Conservation (phyloP, 768 basidiomycete genomes). For the Russula foetens region DNA sequence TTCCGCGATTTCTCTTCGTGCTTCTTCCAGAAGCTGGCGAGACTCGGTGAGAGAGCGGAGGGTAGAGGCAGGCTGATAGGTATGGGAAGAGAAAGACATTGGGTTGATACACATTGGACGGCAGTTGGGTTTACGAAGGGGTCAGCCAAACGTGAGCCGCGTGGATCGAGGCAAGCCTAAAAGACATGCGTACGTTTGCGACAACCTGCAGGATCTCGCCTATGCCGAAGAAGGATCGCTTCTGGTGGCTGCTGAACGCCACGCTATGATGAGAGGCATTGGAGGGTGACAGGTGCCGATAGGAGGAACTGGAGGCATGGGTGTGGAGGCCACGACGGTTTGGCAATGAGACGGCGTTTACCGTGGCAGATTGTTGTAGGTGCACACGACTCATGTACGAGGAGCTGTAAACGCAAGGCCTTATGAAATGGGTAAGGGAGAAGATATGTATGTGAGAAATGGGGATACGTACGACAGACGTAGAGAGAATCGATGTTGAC, state of each 20-base stretch:
- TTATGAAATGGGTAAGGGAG: background rate
- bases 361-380: background rate
- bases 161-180: slow-evolving; percentile 1
- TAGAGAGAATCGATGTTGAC: background rate
- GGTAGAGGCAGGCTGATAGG: slow-evolving; percentile 61
- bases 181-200: slow-evolving; percentile 47
- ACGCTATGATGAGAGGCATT: slow-evolving; percentile 10
- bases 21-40: slow-evolving; percentile 65
- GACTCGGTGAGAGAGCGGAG: slow-evolving; percentile 76
- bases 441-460: background rate
- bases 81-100: slow-evolving; percentile 17
- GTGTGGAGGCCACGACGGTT: slow-evolving; percentile 18
- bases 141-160: slow-evolving; percentile 13
- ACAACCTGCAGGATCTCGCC: slow-evolving; percentile 71
- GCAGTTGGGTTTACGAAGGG: slow-evolving; percentile 11
- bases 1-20: slow-evolving; percentile 65
- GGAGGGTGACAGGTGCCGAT: slow-evolving; percentile 5
- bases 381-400: slow-evolving; percentile 9
- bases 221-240: slow-evolving; percentile 71
- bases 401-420: slow-evolving; percentile 1
- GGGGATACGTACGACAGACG: background rate
- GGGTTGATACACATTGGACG: slow-evolving; percentile 2
- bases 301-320: slow-evolving; percentile 8
- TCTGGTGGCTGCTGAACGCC: slow-evolving; percentile 44
- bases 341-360: slow-evolving; percentile 10